A percentile compares a stretch with the other conserved stretches of the same genome.
Evolutionary conservation across 106 monocot genomes (phyloP).

Genomic region (Dendrobium nobile): DNA sequence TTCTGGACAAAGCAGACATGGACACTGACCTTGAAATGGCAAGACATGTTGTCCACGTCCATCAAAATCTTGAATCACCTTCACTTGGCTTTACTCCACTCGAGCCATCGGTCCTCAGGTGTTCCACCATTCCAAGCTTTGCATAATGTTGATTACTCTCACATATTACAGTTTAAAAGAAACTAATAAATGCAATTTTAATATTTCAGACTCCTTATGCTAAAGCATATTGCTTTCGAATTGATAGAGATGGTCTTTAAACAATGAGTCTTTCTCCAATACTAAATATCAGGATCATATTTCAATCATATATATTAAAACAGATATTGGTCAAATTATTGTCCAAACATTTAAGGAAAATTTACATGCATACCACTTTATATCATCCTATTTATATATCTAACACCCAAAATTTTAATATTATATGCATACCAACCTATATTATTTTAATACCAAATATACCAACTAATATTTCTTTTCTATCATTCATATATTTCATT

Average conservation of each 20-base stretch:
- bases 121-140: conserved; percentile 8
- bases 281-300: neutral
- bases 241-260: neutral
- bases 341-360: neutral
- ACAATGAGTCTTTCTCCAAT: neutral
- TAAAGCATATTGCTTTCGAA: neutral
- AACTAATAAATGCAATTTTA: too few relatives aligned
- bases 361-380: too few relatives aligned
- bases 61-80: conserved; percentile 91
- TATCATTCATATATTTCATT: too few relatives aligned
- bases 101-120: conserved; percentile 91
- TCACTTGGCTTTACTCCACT: conserved; percentile 86
- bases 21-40: conserved; percentile 96
- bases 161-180: neutral
- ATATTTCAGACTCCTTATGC: too few relatives aligned
- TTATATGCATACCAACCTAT: too few relatives aligned
- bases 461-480: too few relatives aligned
- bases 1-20: conserved; percentile 95
- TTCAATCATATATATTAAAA: neutral
- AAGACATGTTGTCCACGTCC: conserved; percentile 84
- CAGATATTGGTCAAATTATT: neutral
- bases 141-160: neutral
- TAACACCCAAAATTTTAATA: too few relatives aligned
- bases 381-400: too few relatives aligned
- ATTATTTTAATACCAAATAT: too few relatives aligned